A percentile compares a stretch with the other conserved stretches of the same genome.
phyloP scores from a whole-genome alignment of 208 protist species.

The Giardia muris region DNA sequence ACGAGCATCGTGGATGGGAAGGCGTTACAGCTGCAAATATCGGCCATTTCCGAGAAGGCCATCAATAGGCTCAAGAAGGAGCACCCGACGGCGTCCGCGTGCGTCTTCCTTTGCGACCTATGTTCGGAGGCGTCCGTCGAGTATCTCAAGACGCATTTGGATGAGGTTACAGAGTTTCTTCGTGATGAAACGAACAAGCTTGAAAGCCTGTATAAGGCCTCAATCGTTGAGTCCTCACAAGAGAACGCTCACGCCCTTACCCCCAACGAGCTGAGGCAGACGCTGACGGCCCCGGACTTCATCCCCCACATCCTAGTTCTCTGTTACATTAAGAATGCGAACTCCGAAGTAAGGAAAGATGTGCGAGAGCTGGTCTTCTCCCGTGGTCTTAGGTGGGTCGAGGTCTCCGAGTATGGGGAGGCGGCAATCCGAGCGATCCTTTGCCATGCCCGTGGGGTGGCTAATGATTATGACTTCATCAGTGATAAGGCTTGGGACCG shows the following conservation, averaged over 20 bases:
- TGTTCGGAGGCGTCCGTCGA: background rate
- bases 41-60: background rate
- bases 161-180: background rate
- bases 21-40: background rate
- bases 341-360: background rate
- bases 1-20: background rate
- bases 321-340: background rate
- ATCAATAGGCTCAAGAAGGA: background rate
- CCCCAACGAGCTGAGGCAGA: background rate
- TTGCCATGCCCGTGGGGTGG: background rate
- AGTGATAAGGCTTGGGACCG: background rate
- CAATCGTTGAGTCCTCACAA: background rate
- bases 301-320: background rate
- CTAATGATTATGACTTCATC: background rate
- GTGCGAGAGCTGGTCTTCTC: background rate
- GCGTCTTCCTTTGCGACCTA: background rate
- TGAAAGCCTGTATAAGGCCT: background rate
- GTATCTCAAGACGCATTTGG: background rate
- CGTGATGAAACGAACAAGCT: background rate
- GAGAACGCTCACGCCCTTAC: background rate
- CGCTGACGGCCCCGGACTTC: background rate
- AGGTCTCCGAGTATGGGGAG: background rate
- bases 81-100: background rate
- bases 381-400: background rate
- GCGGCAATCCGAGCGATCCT: background rate